Percentiles rank a stretch among this genome's conserved stretches.
Conservation (phyloP, 2,329 filamentous ascomycete genomes). For the Fusarium compactum region DNA sequence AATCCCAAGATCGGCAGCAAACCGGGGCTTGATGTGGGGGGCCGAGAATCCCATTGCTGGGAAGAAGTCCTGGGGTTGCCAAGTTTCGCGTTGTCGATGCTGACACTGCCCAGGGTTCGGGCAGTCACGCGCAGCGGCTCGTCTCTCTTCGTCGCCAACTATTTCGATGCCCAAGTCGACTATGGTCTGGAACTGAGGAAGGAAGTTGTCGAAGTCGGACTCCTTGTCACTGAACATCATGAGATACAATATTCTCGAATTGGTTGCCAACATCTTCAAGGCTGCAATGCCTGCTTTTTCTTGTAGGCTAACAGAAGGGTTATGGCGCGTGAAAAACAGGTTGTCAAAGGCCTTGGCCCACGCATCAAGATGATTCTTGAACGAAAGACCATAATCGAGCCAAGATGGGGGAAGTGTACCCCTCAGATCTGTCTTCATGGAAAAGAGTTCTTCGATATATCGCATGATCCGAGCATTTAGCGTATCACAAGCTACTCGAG, state of each 20-base stretch:
- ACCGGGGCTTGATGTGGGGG: conserved; percentile 70
- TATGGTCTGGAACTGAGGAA: conserved; percentile 64
- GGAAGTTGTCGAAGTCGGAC: conserved; percentile 68
- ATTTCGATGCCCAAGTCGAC: conserved; percentile 70
- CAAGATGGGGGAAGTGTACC: conserved; percentile 63
- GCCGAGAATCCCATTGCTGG: conserved; percentile 57
- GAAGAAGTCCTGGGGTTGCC: conserved; percentile 51
- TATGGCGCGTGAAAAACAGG: conserved; percentile 63
- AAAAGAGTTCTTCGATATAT: conserved; percentile 67
- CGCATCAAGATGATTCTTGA: conserved; percentile 63
- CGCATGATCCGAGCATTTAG: conserved; percentile 68
- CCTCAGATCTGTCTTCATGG: conserved; percentile 63
- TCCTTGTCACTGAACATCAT: conserved; percentile 72
- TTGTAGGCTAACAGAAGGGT: conserved; percentile 63
- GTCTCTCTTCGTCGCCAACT: conserved; percentile 67
- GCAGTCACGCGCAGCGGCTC: conserved; percentile 61
- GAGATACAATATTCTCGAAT: conserved; percentile 67
- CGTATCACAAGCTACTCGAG: conserved; percentile 67
- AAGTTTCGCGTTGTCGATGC: conserved; percentile 50
- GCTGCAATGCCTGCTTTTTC: conserved; percentile 71
- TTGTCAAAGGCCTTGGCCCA: conserved; percentile 70
- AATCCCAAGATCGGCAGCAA: conserved; percentile 73
- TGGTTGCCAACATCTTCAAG: conserved; percentile 72
- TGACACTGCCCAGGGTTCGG: conserved; percentile 59
- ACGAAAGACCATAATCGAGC: conserved; percentile 60